phyloP scores from a whole-genome alignment of 1,139 yeast species.

The Candida buenavistaensis region DNA sequence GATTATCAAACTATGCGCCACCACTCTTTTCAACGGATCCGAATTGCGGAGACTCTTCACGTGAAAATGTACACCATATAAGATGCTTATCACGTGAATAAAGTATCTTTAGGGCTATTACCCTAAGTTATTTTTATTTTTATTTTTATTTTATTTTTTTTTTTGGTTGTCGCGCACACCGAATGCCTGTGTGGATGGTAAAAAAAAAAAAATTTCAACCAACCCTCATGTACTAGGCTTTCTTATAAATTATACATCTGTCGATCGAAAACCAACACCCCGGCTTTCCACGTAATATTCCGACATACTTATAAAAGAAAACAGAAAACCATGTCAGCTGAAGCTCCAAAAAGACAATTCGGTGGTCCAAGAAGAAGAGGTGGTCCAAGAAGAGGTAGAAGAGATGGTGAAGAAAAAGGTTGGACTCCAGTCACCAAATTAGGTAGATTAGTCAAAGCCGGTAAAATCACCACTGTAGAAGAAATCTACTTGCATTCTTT shows the following conservation, averaged over 20 bases:
- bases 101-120: neutral
- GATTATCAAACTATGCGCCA: too few relatives aligned
- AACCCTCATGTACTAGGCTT: neutral
- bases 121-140: neutral
- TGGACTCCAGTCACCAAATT: conserved; percentile 99
- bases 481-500: conserved; percentile 99
- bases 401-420: conserved; percentile 92
- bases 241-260: conserved; percentile 20
- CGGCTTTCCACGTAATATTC: conserved; percentile 92
- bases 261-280: conserved; percentile 91
- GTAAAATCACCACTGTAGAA: conserved; percentile 94
- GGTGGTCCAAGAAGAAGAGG: conserved; percentile 55
- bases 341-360: conserved; percentile 59
- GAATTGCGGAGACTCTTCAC: too few relatives aligned
- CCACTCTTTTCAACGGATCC: too few relatives aligned
- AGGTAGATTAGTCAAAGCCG: conserved; percentile 99
- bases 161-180: too few relatives aligned
- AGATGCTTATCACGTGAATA: conserved; percentile 1
- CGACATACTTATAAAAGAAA: conserved; percentile 47
- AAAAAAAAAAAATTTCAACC: conserved; percentile 1
- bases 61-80: too few relatives aligned
- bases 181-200: too few relatives aligned
- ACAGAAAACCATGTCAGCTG: conserved; percentile 58
- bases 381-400: conserved; percentile 52
- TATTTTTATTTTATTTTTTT: too few relatives aligned